Conservation (phyloP, 441 rosid genomes). For the Pelargonium myrrhifolium region DNA sequence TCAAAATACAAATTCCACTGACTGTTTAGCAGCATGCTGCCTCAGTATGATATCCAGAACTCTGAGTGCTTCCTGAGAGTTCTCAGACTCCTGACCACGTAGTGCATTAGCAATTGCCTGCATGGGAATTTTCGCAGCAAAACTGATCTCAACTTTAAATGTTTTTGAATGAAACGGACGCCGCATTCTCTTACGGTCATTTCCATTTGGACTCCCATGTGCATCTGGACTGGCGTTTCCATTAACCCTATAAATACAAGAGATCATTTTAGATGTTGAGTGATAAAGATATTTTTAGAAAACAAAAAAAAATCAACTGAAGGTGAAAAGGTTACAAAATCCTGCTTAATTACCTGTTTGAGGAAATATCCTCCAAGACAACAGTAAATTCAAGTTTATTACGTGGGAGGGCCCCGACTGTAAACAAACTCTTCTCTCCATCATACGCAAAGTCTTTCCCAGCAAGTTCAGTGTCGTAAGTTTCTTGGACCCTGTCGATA, state of each 20-base stretch:
- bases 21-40: constrained; percentile 65
- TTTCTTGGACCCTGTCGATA: constrained; percentile 46
- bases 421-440: constrained; percentile 56
- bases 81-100: constrained; percentile 53
- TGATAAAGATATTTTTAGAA: neutral
- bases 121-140: constrained; percentile 54
- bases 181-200: constrained; percentile 40
- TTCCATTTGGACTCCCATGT: constrained; percentile 35
- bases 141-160: constrained; percentile 44
- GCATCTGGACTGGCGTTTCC: constrained; percentile 41
- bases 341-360: constrained; percentile 29
- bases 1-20: constrained; percentile 3
- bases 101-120: constrained; percentile 52
- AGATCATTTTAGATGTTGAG: neutral
- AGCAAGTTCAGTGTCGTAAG: constrained; percentile 38
- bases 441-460: constrained; percentile 57
- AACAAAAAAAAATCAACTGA: neutral
- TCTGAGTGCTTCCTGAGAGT: constrained; percentile 53
- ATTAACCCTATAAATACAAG: constrained; percentile 26
- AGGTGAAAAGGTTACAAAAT: neutral
- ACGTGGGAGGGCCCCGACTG: constrained; percentile 44
- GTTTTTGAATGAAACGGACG: constrained; percentile 41
- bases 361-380: constrained; percentile 41
- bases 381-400: constrained; percentile 50
- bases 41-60: constrained; percentile 51